phyloP scores from a whole-genome alignment of 1,284 basidiomycete species.

The Entoloma clypeatum region DNA sequence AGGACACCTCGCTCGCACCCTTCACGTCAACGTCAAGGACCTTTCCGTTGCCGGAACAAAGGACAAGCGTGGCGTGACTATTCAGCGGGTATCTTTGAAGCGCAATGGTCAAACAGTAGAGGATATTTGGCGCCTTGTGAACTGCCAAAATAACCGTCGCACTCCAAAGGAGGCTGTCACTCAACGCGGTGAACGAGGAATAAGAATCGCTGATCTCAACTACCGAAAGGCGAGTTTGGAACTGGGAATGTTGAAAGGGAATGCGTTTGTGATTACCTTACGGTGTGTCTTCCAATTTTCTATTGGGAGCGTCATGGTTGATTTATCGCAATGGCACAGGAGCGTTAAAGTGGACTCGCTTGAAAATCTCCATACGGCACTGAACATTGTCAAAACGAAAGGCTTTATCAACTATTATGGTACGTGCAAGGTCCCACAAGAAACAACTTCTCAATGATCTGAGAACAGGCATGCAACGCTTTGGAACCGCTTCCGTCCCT shows the following conservation, averaged over 20 bases:
- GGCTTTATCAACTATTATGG: slow-evolving; percentile 99
- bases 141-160: slow-evolving; percentile 60
- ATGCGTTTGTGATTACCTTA: slow-evolving; percentile 92
- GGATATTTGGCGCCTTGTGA: slow-evolving; percentile 80
- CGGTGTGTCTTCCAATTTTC: slow-evolving; percentile 49
- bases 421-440: too few species aligned
- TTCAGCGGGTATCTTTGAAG: slow-evolving; percentile 86
- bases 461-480: slow-evolving; percentile 98
- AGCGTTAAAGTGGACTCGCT: slow-evolving; percentile 77
- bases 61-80: slow-evolving; percentile 96
- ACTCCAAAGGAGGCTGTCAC: slow-evolving; percentile 55
- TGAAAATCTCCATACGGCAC: slow-evolving; percentile 69
- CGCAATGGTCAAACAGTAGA: slow-evolving; percentile 78
- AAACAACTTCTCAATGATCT: too few species aligned
- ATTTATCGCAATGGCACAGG: slow-evolving; percentile 38
- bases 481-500: slow-evolving; percentile 94
- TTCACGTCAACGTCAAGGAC: slow-evolving; percentile 76
- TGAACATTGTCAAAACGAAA: slow-evolving; percentile 77
- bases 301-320: not conserved
- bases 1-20: slow-evolving; percentile 68
- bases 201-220: slow-evolving; percentile 84
- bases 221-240: slow-evolving; percentile 84
- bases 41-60: slow-evolving; percentile 94
- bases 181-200: slow-evolving; percentile 84
- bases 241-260: slow-evolving; percentile 94